Evolutionary conservation across 228 moss, liverwort and hornwort genomes (phyloP).

Genomic region (Sphagnum fallax): DNA sequence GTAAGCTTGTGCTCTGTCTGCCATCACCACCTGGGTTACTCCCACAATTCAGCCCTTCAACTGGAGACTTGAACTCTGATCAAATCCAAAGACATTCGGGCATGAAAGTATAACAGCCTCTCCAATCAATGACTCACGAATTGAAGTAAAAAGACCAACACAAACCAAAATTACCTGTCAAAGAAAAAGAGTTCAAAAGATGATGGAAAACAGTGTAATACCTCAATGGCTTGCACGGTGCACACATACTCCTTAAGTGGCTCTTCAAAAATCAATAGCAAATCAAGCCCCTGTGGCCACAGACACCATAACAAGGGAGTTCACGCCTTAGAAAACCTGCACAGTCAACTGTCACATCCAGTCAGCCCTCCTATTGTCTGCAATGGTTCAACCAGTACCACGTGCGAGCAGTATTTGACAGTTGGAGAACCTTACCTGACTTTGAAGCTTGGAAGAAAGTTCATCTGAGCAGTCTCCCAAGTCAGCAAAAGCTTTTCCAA

Average conservation of each 20-base stretch:
- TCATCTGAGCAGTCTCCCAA: conserved; percentile 36
- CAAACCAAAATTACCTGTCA: not conserved
- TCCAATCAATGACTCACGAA: too few relatives aligned
- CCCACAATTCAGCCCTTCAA: too few relatives aligned
- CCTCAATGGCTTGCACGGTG: conserved; percentile 45
- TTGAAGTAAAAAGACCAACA: too few relatives aligned
- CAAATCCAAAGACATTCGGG: too few relatives aligned
- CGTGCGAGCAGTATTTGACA: too few relatives aligned
- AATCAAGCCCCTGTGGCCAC: conserved; percentile 27
- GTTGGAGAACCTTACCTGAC: conserved; percentile 16
- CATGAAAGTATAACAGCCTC: too few relatives aligned
- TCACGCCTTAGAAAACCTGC: not conserved
- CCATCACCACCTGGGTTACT: conserved; percentile 23
- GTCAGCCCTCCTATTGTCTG: too few relatives aligned
- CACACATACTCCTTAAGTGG: conserved; percentile 52
- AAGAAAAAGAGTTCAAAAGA: not conserved
- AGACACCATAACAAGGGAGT: too few relatives aligned
- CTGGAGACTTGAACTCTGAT: too few relatives aligned
- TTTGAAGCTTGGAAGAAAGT: conserved; percentile 39
- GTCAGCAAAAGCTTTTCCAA: conserved; percentile 36
- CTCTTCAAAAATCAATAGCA: conserved; percentile 54
- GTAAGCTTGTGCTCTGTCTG: conserved; percentile 37
- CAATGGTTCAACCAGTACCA: too few relatives aligned
- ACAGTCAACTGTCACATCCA: not conserved
- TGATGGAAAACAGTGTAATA: not conserved